phyloP scores from a whole-genome alignment of 768 basidiomycete genomes.

The Clathrus columnatus region DNA sequence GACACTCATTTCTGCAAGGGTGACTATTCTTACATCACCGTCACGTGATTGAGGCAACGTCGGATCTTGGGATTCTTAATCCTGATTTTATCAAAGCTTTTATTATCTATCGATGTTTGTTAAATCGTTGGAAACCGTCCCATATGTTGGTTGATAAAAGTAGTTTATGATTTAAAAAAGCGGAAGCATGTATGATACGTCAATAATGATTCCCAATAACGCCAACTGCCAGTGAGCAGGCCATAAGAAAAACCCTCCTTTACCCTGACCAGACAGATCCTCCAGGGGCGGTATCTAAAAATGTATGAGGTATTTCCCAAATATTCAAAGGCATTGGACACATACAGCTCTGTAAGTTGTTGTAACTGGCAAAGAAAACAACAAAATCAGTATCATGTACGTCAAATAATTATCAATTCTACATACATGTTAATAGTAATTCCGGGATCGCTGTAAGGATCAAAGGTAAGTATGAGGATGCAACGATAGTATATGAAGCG shows the following conservation, averaged over 20 bases:
- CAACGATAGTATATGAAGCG: background rate
- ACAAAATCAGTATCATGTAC: background rate
- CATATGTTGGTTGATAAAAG: too few species aligned
- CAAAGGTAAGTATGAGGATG: background rate
- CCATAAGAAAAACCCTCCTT: background rate
- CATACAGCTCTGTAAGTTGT: constrained; percentile 40
- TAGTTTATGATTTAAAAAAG: too few species aligned
- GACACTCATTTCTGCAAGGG: background rate
- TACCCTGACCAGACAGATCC: constrained; percentile 23
- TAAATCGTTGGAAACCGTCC: too few species aligned
- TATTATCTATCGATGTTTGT: too few species aligned
- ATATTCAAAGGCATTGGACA: background rate
- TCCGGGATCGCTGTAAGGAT: constrained; percentile 32
- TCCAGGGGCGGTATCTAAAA: constrained; percentile 26
- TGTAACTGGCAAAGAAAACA: constrained; percentile 23
- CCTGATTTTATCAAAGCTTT: too few species aligned
- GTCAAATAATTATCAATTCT: background rate
- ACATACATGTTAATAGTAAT: constrained; percentile 29
- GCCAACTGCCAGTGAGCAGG: too few species aligned
- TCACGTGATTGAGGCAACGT: too few species aligned
- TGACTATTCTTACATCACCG: too few species aligned
- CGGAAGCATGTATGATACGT: too few species aligned
- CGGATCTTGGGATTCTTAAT: too few species aligned
- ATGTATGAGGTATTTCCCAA: background rate
- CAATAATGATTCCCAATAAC: too few species aligned